phyloP scores from a whole-genome alignment of 2,329 filamentous ascomycete species.

The Emericellopsis cladophorae region DNA sequence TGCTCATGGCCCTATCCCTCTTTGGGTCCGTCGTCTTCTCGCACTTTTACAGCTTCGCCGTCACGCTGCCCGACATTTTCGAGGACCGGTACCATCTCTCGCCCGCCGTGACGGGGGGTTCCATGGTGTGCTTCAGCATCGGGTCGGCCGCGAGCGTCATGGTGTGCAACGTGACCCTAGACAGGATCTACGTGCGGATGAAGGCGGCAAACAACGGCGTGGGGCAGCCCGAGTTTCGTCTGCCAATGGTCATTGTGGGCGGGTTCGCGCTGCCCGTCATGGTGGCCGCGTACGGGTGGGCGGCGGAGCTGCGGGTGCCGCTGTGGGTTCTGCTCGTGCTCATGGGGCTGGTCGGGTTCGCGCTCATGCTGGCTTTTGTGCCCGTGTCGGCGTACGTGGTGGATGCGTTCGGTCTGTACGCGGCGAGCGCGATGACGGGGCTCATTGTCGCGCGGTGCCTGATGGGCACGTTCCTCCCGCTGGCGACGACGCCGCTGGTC shows the following conservation, averaged over 20 bases:
- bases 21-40: conserved; percentile 35
- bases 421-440: conserved; percentile 43
- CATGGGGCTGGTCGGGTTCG: conserved; percentile 29
- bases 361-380: conserved; percentile 31
- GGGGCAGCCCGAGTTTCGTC: conserved; percentile 38
- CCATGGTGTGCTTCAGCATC: conserved; percentile 26
- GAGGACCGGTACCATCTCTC: conserved; percentile 33
- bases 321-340: conserved; percentile 27
- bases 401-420: conserved; percentile 41
- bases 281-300: conserved; percentile 37
- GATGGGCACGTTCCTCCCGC: conserved; percentile 42
- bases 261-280: conserved; percentile 30
- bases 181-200: conserved; percentile 37
- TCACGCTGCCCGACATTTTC: conserved; percentile 38
- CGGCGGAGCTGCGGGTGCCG: conserved; percentile 26
- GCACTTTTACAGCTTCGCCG: conserved; percentile 40
- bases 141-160: conserved; percentile 34
- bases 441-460: conserved; percentile 42
- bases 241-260: conserved; percentile 37
- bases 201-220: conserved; percentile 16
- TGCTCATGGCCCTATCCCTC: conserved; percentile 35
- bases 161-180: conserved; percentile 35
- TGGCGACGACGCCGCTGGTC: conserved; percentile 33
- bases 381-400: conserved; percentile 43
- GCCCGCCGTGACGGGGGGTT: conserved; percentile 35